Evolutionary conservation across 2,329 filamentous ascomycete genomes (phyloP), one percentile per base, ranked within the genome.

Genomic region (Aspergillus udagawae): DNA sequence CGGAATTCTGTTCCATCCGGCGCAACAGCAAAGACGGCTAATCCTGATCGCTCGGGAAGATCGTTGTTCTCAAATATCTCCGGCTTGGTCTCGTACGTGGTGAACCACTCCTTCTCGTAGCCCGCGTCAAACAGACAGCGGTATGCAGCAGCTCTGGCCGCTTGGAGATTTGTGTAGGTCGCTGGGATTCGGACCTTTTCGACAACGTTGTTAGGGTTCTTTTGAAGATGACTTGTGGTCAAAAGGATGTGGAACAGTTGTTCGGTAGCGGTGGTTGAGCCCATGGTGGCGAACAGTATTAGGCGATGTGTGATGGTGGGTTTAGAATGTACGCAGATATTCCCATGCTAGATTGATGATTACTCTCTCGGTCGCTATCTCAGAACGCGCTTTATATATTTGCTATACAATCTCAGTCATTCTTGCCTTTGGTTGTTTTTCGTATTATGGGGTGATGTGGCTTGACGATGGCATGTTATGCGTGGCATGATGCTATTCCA

Each of bases 21-120:
- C 1, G 67, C 58, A 3, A 58, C 62, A 4, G 67, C 68, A 42
- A 60, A 62, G 9, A 70, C 61, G 9, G 60, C 57, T 3, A 69
- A 62, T 3, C 68, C 66, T 1, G 41, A 32, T 23, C 45, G 51
- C 3, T 53, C 52, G 17, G 45, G 45, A 4, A 52, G 28, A 17
- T 58, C 52, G 4, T 41, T 45, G 9, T 60, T 51, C 17, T 59
- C 61, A 25, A 66, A 62, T 9, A 60, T 53, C 21, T 53, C 41
- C 6, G 56, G 50, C 3, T 61, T 61, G 21, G 60, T 62, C 9
- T 66, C 64, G 56, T 69, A 71, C 17, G 58, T 45, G 10, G 57
- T 52, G 56, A 71, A 70, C 60, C 60, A 69, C 53, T 70, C 67
- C n/a, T 58, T 52, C 27, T 69, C 64, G 50, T 69, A 71, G 3